These are phyloP conservation scores for Glebionis coronaria DNA, from an alignment of 129 eudicot genomes.

Conservation along the genomic window DNA sequence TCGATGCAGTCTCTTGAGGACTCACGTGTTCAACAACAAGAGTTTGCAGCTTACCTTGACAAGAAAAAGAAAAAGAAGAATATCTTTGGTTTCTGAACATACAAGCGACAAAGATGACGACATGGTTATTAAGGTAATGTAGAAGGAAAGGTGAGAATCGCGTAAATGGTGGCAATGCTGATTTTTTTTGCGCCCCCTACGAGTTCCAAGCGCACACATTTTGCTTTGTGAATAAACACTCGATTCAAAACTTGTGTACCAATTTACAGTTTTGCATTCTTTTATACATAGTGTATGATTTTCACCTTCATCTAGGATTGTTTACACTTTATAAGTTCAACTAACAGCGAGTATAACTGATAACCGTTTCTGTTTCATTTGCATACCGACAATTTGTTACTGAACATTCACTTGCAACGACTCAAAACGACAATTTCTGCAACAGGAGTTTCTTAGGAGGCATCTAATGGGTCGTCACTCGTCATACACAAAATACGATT, in stretches of 20 bases:
- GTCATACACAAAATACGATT: too few relatives aligned
- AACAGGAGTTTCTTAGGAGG: too few relatives aligned
- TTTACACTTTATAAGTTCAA: not conserved
- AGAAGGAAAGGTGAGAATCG: conserved; percentile 32
- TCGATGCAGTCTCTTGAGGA: conserved; percentile 59
- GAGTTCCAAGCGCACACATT: conserved; percentile 16
- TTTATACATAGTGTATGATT: conserved; percentile 12
- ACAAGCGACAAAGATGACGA: not conserved
- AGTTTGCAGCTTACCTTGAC: conserved; percentile 68
- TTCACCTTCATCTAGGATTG: conserved; percentile 5
- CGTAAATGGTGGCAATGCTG: conserved; percentile 35
- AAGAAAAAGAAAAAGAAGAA: conserved; percentile 89
- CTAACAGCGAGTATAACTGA: not conserved
- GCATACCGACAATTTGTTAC: too few relatives aligned
- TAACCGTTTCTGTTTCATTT: too few relatives aligned
- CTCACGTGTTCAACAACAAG: conserved; percentile 52
- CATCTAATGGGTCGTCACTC: too few relatives aligned
- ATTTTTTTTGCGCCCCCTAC: conserved; percentile 23
- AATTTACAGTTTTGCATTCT: conserved; percentile 22
- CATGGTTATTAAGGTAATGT: conserved; percentile 19
- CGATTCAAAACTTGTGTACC: conserved; percentile 35
- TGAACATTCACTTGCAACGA: too few relatives aligned
- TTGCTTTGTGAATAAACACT: conserved; percentile 36
- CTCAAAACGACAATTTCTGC: too few relatives aligned
- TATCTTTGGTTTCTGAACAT: conserved; percentile 45